Evolutionary conservation across 345 rosid genomes (phyloP).

Genomic region (Erysimum cheiranthoides): DNA sequence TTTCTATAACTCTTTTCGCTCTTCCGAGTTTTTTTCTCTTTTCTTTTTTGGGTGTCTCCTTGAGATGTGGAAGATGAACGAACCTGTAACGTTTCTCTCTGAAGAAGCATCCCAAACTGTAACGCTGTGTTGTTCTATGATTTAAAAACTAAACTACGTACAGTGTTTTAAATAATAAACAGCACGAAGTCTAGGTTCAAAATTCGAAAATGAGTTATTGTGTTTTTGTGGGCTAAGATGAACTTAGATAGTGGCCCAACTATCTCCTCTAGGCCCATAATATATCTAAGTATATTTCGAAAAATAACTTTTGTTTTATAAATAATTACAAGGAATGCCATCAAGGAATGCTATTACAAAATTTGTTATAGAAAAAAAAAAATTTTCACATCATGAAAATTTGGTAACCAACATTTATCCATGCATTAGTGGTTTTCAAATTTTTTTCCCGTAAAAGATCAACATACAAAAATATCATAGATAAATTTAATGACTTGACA

Average conservation of each 20-base stretch:
- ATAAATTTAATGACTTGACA: background rate
- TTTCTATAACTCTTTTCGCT: slow-evolving; percentile 23
- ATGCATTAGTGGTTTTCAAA: too few species aligned
- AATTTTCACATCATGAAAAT: too few species aligned
- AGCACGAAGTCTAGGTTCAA: background rate
- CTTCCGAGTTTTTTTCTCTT: background rate
- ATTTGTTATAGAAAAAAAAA: too few species aligned
- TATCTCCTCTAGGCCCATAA: background rate
- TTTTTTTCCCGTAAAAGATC: too few species aligned
- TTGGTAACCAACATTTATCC: too few species aligned
- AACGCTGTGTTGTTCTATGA: slow-evolving; percentile 25
- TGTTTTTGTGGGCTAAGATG: slow-evolving; percentile 2
- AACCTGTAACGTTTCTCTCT: slow-evolving; percentile 26
- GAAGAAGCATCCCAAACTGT: slow-evolving; percentile 20
- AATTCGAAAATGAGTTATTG: background rate
- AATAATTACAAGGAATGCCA: too few species aligned
- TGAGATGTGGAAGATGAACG: slow-evolving; percentile 33
- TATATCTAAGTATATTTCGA: too few species aligned
- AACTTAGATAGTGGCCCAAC: background rate
- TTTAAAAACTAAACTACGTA: slow-evolving; percentile 14
- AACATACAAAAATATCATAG: too few species aligned
- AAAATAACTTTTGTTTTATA: too few species aligned
- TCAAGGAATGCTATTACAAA: too few species aligned
- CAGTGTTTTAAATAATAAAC: background rate
- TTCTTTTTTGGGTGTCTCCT: background rate